Evolutionary conservation across 495 filamentous ascomycete species (phyloP), one percentile per base, ranked within the genome.

Genomic region (Stereocaulon alpinum): DNA sequence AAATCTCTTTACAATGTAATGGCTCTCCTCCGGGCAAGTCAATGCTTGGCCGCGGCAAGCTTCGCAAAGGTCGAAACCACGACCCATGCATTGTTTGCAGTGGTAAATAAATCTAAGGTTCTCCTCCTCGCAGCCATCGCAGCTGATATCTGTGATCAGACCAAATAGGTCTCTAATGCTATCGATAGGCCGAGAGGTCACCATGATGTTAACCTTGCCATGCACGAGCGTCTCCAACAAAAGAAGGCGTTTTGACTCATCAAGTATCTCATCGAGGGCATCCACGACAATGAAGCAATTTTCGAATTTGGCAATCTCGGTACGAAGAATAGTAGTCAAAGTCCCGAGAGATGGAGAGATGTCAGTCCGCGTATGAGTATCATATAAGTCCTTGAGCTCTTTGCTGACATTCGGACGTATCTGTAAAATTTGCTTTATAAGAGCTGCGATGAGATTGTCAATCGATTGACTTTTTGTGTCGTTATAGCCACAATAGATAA

Each of bases 401-500:
- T 59, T 34, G 20, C 43, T 49, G 15, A 66, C 44, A 24, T 40
- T 41, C 2, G 55, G 32, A 17, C 51, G 54, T 30, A 37, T 6
- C 40, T 66, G 64, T 0, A 64, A 18, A 9, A 65, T 20, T 45
- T 64, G 64, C 44, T 64, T 64, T 24, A 66, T 22, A 29, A 66
- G 50, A 15, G 58, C 60, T 30, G 58, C 58, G 6, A 66, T 30
- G 4, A 64, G 50, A n/a, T 61, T 61, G 20, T 62, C 43, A 20
- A 59, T 47, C n/a, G 55, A 60, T 34, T 64, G 62, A n/a, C 45
- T 58, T 52, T 59, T 40, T 10, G 20, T 20, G 12, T 61, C 58
- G 29, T 62, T 66, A 27, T 66, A 64, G 41, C 55, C 55, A 42
- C 63, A 66, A 49, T 64, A 66, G 2, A 66, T 43, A 18, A 61